Evolutionary conservation across 2,329 filamentous ascomycete species (phyloP).

Genomic region (Aspergillus aculeatinus): DNA sequence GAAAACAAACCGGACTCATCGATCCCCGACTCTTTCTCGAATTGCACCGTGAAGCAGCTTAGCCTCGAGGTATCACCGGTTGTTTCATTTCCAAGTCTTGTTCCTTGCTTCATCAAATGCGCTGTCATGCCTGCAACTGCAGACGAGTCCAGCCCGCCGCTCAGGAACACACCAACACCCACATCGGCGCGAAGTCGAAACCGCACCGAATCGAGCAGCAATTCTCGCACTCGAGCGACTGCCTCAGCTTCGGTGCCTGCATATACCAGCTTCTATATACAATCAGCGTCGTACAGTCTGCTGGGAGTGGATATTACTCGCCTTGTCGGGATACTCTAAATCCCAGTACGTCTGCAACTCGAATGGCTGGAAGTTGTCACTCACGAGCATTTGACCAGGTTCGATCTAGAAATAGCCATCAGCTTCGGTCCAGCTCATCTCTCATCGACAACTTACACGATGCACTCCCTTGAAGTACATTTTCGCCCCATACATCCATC

Average conservation of each 20-base stretch:
- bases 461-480: constrained; percentile 54
- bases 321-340: constrained; percentile 54
- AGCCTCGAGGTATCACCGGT: constrained; percentile 36
- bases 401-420: constrained; percentile 31
- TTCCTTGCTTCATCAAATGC: constrained; percentile 50
- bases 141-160: constrained; percentile 60
- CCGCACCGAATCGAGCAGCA: constrained; percentile 53
- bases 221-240: constrained; percentile 50
- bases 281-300: background rate
- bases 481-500: constrained; percentile 46
- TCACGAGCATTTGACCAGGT: constrained; percentile 48
- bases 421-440: too few relatives aligned
- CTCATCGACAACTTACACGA: constrained; percentile 30
- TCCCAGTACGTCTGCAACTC: constrained; percentile 54
- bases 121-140: constrained; percentile 57
- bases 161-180: constrained; percentile 57
- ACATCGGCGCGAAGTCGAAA: constrained; percentile 58
- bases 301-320: constrained; percentile 17
- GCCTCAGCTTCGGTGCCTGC: constrained; percentile 52
- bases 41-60: constrained; percentile 55
- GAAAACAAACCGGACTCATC: constrained; percentile 48
- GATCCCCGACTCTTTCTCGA: constrained; percentile 49
- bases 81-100: constrained; percentile 47
- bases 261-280: constrained; percentile 36
- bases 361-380: constrained; percentile 39